Percentiles rank a stretch among this genome's conserved stretches.
Conservation (phyloP, 768 basidiomycete genomes). For the Mrakia gelida region DNA sequence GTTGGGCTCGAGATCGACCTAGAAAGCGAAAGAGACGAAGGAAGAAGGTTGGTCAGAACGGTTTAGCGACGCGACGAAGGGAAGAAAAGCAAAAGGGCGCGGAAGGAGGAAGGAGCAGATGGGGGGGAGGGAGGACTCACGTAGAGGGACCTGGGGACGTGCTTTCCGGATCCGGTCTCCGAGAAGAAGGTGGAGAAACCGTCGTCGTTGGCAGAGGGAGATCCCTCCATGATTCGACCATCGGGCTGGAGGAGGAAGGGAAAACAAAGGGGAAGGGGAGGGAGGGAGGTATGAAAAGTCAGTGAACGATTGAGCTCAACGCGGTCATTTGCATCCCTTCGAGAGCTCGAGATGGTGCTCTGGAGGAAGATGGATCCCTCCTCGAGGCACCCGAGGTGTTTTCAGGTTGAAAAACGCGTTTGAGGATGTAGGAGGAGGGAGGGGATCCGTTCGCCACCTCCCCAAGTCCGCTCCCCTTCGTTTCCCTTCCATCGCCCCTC, state of each 20-base stretch:
- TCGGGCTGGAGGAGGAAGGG: slow-evolving; percentile 63
- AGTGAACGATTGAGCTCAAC: neutral
- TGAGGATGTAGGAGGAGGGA: neutral
- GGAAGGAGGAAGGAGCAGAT: neutral
- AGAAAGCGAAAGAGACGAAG: neutral
- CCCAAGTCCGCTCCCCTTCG: neutral
- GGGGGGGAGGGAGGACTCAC: slow-evolving; percentile 46
- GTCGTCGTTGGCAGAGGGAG: slow-evolving; percentile 69
- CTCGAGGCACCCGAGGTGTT: neutral
- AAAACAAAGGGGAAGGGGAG: neutral
- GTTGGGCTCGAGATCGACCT: slow-evolving; percentile 69
- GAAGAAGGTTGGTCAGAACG: neutral
- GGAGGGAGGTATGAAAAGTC: slow-evolving; percentile 2
- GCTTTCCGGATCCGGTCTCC: slow-evolving; percentile 93
- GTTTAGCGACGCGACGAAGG: neutral
- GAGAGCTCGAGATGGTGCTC: neutral
- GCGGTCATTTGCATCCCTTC: no score
- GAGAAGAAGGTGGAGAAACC: slow-evolving; percentile 99
- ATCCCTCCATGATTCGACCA: slow-evolving; percentile 77
- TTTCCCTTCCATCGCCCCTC: neutral
- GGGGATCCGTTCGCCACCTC: neutral
- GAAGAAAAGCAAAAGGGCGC: neutral
- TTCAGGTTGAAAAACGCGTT: neutral
- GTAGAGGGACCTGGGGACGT: slow-evolving; percentile 95
- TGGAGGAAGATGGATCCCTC: neutral